phyloP scores from a whole-genome alignment of 495 filamentous ascomycete genomes.

The Penicillium crystallinum region DNA sequence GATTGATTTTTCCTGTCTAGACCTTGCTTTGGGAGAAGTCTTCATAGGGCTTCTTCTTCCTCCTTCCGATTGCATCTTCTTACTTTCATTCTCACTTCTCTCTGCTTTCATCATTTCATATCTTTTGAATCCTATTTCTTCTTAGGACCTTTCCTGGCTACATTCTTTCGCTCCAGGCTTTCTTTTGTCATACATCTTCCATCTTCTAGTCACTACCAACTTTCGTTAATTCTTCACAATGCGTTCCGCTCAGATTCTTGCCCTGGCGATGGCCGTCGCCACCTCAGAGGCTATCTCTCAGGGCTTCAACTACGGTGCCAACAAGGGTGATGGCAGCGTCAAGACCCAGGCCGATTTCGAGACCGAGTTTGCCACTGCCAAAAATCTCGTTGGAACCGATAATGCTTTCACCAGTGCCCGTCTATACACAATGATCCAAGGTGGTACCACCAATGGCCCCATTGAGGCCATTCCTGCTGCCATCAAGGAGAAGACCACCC shows the following conservation, averaged over 20 bases:
- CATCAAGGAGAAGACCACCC: slow-evolving; percentile 62
- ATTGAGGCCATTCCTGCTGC: slow-evolving; percentile 74
- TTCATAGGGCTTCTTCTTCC: not conserved
- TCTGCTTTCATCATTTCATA: slow-evolving; percentile 4
- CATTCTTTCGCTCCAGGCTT: slow-evolving; percentile 5
- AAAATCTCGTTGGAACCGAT: slow-evolving; percentile 60
- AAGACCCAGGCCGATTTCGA: slow-evolving; percentile 65
- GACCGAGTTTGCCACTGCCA: slow-evolving; percentile 63
- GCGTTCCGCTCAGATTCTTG: slow-evolving; percentile 35
- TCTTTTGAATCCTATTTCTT: not conserved
- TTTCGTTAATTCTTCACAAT: slow-evolving; percentile 23
- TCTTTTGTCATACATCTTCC: not conserved
- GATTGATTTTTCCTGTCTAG: slow-evolving; percentile 1
- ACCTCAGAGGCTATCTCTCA: slow-evolving; percentile 47
- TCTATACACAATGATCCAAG: slow-evolving; percentile 60
- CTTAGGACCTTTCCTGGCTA: slow-evolving; percentile 8
- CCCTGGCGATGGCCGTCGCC: slow-evolving; percentile 42
- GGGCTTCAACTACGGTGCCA: slow-evolving; percentile 82
- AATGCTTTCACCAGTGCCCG: slow-evolving; percentile 70
- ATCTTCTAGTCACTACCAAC: not conserved
- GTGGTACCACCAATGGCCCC: slow-evolving; percentile 52
- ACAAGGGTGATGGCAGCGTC: slow-evolving; percentile 53
- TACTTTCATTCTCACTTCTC: not conserved
- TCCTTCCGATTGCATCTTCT: slow-evolving; percentile 4
- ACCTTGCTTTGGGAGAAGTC: not conserved